Conservation (phyloP, 1,139 yeast species). For the Geotrichum candidum region DNA sequence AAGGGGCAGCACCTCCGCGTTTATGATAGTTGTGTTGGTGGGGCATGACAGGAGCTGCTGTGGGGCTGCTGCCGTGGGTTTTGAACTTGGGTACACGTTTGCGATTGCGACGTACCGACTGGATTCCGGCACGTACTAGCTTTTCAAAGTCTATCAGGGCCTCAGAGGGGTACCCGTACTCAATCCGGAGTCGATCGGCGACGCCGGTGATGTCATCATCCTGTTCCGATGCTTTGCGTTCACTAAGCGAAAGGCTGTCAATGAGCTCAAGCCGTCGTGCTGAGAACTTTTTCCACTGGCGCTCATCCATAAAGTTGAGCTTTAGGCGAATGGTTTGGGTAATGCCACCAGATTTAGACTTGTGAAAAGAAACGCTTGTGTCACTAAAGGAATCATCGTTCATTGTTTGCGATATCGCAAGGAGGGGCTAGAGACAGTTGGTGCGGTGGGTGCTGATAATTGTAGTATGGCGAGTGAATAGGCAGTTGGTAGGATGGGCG, state of each 20-base stretch:
- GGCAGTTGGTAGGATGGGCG: neutral
- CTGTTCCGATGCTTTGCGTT: slow-evolving; percentile 86
- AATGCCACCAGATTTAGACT: slow-evolving; percentile 45
- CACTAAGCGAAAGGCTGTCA: slow-evolving; percentile 68
- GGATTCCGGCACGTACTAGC: slow-evolving; percentile 88
- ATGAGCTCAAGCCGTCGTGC: slow-evolving; percentile 83
- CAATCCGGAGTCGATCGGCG: slow-evolving; percentile 66
- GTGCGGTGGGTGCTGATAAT: neutral
- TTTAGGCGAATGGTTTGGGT: slow-evolving; percentile 72
- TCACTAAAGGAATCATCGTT: slow-evolving; percentile 9
- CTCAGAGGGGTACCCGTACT: slow-evolving; percentile 61
- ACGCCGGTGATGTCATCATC: slow-evolving; percentile 72
- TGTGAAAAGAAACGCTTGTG: neutral
- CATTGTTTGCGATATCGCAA: neutral
- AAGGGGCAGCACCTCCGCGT: neutral
- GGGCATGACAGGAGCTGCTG: neutral
- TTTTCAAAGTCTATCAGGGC: slow-evolving; percentile 72
- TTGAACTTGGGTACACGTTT: slow-evolving; percentile 42
- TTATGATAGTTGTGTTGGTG: neutral
- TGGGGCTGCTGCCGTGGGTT: neutral
- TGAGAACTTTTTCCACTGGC: slow-evolving; percentile 81
- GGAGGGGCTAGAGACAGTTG: neutral
- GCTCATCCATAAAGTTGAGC: slow-evolving; percentile 72
- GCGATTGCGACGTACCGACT: slow-evolving; percentile 63
- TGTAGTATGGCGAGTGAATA: neutral